Conservation (phyloP, 495 filamentous ascomycete genomes). For the Niebla homalea region DNA sequence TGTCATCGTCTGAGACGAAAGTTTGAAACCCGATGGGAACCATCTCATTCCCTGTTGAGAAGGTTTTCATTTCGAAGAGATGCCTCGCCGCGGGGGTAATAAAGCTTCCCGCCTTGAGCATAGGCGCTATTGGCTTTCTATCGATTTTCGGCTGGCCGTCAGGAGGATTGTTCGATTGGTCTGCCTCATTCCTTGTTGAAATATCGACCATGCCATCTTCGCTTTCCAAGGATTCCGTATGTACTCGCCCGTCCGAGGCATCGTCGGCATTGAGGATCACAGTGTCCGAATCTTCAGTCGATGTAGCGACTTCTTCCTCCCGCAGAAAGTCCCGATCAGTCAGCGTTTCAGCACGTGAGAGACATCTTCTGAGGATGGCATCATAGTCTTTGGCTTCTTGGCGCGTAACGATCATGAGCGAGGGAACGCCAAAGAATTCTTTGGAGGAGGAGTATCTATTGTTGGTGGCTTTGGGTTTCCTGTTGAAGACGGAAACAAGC, state of each 20-base stretch:
- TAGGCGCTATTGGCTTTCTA: conserved; percentile 27
- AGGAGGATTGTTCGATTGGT: conserved; percentile 12
- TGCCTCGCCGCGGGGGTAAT: conserved; percentile 45
- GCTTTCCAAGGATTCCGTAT: conserved; percentile 65
- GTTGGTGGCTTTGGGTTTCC: conserved; percentile 37
- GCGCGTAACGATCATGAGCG: conserved; percentile 45
- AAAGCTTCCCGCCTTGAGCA: conserved; percentile 32
- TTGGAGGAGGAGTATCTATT: conserved; percentile 26
- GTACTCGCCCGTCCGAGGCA: conserved; percentile 52
- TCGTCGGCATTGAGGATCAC: conserved; percentile 56
- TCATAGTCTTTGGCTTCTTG: conserved; percentile 49
- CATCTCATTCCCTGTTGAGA: conserved; percentile 34
- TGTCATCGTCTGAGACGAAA: conserved; percentile 36
- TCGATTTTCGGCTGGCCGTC: conserved; percentile 21
- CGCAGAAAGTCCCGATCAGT: conserved; percentile 48
- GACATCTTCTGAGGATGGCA: conserved; percentile 46
- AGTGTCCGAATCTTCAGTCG: conserved; percentile 54
- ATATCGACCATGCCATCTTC: conserved; percentile 89
- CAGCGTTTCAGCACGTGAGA: conserved; percentile 42
- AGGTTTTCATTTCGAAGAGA: conserved; percentile 57
- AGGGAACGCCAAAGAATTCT: conserved; percentile 40
- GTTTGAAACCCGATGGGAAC: conserved; percentile 53
- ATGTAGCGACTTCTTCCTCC: conserved; percentile 28
- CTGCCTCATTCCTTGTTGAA: conserved; percentile 55
- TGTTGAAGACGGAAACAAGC: conserved; percentile 69